Base-by-base conservation (phyloP, 2,329 filamentous ascomycete species). In the Pseudogymnoascus pannorum region DNA sequence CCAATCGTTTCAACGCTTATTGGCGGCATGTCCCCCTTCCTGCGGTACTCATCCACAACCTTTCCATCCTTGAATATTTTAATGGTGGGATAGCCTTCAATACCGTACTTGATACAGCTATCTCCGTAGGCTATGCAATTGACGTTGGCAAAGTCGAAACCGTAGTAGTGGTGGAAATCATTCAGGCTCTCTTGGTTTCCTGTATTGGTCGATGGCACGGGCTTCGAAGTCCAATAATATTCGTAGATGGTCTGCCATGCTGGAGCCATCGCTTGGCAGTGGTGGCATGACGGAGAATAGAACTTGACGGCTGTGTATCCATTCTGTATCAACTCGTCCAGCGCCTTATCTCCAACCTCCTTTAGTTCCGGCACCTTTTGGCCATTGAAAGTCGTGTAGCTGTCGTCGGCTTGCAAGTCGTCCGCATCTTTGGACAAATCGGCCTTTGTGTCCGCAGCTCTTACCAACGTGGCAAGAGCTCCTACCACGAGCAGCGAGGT, bases 161-260 rank as follows among this genome's bases (percentile, higher is more conserved):
- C 86, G 75, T 97, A 97, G 73, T 86, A 94, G 60, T 75, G 40
- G 81, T 75, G 14, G 76, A 70, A 65, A 77, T 82, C 67, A 74
- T 78, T 68, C 76, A 78, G 68, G 72, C 76, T 20, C 74, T 57
- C 79, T 75, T 59, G 78, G 74, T 64, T 79, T 75, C 58, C 60
- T 4, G 66, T 38, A 12, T 65, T 57, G 9, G 63, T 64, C 44
- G 68, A 60, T 22, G 70, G 68, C 9, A 87, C 77, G 14, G 88
- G 87, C 69, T 91, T 87, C 36, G 91, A 94, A 36, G 92, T 97
- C 77, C 91, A 68, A 78, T 97, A 99, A 75, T 87, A 97, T 77
- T 99, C 94, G 79, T 97, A 96, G 12, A 93, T 75, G 4, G 92
- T 97, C 75, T 97, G 92, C 80, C 86, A 97, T 58, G 85, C 87